Evolutionary conservation across 345 rosid species (phyloP).

Genomic region (Rhodamnia argentea): DNA sequence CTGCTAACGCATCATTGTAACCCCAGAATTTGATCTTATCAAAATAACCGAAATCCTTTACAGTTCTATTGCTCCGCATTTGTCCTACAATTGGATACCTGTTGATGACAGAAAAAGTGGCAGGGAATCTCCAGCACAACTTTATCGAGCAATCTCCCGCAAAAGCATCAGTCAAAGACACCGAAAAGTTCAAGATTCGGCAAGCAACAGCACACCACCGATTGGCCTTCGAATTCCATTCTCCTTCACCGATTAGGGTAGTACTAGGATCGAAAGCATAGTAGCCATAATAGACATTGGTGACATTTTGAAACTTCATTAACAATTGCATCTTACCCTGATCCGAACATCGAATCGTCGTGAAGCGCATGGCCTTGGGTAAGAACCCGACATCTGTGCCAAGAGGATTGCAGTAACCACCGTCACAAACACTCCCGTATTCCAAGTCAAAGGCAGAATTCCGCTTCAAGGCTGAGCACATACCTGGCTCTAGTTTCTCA

Average conservation of each 20-base stretch:
- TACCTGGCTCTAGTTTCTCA: constrained; percentile 13
- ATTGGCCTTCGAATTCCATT: constrained; percentile 59
- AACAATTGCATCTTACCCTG: constrained; percentile 27
- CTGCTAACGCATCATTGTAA: constrained; percentile 9
- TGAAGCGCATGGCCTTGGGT: constrained; percentile 33
- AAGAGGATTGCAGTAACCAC: constrained; percentile 35
- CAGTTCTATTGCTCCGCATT: constrained; percentile 45
- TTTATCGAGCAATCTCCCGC: constrained; percentile 62
- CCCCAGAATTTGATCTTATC: constrained; percentile 35
- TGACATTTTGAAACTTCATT: constrained; percentile 29
- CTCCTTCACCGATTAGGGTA: constrained; percentile 65
- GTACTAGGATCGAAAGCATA: constrained; percentile 42
- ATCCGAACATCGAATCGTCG: constrained; percentile 29
- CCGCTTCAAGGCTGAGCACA: constrained; percentile 26
- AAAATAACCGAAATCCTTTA: constrained; percentile 37
- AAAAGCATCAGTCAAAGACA: constrained; percentile 28
- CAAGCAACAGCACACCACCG: constrained; percentile 58
- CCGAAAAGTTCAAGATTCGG: constrained; percentile 37
- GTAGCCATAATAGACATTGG: constrained; percentile 3
- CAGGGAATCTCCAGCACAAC: constrained; percentile 57
- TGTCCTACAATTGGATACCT: constrained; percentile 38
- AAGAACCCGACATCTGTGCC: constrained; percentile 6
- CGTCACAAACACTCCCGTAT: constrained; percentile 31
- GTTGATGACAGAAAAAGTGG: constrained; percentile 30
- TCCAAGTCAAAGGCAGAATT: constrained; percentile 30